Evolutionary conservation across 768 basidiomycete species (phyloP).

Genomic region (Boletus speciosus): DNA sequence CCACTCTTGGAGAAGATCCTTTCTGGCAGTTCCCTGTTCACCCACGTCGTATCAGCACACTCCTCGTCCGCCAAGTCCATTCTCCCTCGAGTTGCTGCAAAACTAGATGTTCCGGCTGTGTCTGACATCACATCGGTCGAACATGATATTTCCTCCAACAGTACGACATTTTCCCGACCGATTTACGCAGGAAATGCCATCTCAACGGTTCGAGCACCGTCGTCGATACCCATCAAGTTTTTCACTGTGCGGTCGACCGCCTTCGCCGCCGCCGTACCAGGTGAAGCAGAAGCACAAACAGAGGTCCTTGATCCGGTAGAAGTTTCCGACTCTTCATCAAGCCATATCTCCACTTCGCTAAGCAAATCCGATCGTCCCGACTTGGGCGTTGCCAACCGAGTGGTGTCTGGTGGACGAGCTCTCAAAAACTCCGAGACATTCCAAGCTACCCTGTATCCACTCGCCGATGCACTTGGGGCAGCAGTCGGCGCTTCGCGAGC

Average conservation of each 20-base stretch:
- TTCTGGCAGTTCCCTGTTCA: slow-evolving; percentile 60
- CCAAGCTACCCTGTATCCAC: slow-evolving; percentile 76
- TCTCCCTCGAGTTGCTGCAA: slow-evolving; percentile 88
- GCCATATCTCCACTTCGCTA: slow-evolving; percentile 70
- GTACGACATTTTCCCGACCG: slow-evolving; percentile 85
- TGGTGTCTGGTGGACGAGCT: slow-evolving; percentile 94
- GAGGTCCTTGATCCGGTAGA: slow-evolving; percentile 63
- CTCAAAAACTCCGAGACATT: slow-evolving; percentile 96
- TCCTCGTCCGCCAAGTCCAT: slow-evolving; percentile 91
- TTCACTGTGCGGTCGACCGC: slow-evolving; percentile 94
- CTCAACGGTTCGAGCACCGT: slow-evolving; percentile 78
- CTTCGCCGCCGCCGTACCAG: slow-evolving; percentile 61
- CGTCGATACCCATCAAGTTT: slow-evolving; percentile 81
- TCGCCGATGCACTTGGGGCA: slow-evolving; percentile 90
- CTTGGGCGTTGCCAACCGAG: slow-evolving; percentile 78
- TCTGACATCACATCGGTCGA: slow-evolving; percentile 86
- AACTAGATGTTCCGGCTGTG: slow-evolving; percentile 84
- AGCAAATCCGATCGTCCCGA: slow-evolving; percentile 93
- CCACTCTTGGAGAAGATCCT: slow-evolving; percentile 80
- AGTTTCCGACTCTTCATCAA: slow-evolving; percentile 46
- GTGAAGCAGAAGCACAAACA: slow-evolving; percentile 54
- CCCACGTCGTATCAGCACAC: slow-evolving; percentile 90
- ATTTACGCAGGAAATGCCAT: slow-evolving; percentile 99
- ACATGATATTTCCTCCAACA: slow-evolving; percentile 64
- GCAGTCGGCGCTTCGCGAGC: slow-evolving; percentile 98